phyloP scores from a whole-genome alignment of 164 flowering plant species.

The Buxus sempervirens region DNA sequence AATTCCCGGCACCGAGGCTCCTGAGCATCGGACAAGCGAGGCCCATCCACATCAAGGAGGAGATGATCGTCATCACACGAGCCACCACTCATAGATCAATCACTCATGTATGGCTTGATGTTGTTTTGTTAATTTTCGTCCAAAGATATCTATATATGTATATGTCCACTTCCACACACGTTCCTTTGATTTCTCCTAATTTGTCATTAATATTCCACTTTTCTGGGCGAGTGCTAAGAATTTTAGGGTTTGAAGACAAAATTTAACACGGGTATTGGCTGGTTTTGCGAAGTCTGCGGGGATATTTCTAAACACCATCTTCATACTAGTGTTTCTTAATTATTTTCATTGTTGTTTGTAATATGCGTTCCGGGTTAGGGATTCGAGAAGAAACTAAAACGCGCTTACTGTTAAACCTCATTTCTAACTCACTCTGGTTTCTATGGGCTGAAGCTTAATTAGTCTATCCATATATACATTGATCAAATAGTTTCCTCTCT shows the following conservation, averaged over 20 bases:
- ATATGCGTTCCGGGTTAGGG: no score
- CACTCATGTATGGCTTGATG: conserved; percentile 8
- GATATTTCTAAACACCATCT: no score
- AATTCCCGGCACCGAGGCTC: conserved; percentile 21
- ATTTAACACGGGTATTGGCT: conserved; percentile 30
- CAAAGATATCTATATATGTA: neutral
- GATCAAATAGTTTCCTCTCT: neutral
- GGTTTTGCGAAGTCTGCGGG: conserved; percentile 10
- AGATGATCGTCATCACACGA: conserved; percentile 55
- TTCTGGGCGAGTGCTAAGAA: conserved; percentile 31
- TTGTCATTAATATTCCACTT: conserved; percentile 16
- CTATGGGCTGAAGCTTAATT: neutral
- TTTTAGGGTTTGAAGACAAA: conserved; percentile 33
- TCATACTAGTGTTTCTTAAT: no score
- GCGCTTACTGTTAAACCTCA: no score
- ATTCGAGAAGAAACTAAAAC: no score
- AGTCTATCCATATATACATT: neutral
- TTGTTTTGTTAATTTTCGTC: neutral
- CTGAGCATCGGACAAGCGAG: conserved; percentile 49
- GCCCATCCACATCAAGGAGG: conserved; percentile 56
- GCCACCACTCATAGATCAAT: conserved; percentile 34
- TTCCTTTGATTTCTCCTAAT: conserved; percentile 39
- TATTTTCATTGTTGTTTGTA: no score
- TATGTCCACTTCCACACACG: conserved; percentile 28
- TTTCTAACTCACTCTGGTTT: no score